These are phyloP conservation scores for Coix lacrymajobi DNA, from an alignment of 176 grass and related monocot species.

Conservation along the genomic window DNA sequence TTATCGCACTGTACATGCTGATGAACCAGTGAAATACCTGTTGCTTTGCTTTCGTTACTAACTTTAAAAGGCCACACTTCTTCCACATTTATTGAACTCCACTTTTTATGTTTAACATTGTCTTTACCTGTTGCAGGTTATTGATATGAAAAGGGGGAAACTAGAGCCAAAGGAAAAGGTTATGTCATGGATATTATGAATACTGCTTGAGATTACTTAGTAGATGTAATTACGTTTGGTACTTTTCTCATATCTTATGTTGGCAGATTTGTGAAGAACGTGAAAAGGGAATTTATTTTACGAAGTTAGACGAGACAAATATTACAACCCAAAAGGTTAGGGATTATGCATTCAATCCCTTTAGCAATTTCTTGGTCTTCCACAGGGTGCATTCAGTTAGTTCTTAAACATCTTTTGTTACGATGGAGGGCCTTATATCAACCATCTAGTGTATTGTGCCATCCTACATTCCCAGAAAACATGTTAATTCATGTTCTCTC, in stretches of 20 bases:
- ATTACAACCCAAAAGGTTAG: slow-evolving; percentile 26
- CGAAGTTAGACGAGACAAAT: slow-evolving; percentile 23
- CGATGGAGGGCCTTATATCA: background rate
- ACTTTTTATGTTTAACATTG: background rate
- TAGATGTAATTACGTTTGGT: slow-evolving; percentile 14
- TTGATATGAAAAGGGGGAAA: slow-evolving; percentile 42
- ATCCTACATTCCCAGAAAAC: background rate
- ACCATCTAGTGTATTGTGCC: slow-evolving; percentile 1
- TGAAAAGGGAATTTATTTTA: slow-evolving; percentile 31
- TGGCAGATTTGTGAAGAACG: slow-evolving; percentile 12
- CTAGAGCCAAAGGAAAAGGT: slow-evolving; percentile 44
- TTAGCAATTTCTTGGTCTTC: background rate
- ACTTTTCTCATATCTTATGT: slow-evolving; percentile 5
- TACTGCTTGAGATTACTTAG: background rate
- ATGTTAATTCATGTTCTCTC: background rate
- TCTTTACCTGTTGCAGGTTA: slow-evolving; percentile 27
- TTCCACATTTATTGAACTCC: background rate
- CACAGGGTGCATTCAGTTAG: background rate
- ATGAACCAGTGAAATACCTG: background rate
- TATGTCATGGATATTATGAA: background rate
- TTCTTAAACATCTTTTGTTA: slow-evolving; percentile 1
- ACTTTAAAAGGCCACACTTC: background rate
- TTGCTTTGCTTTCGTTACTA: background rate
- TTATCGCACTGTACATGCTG: background rate
- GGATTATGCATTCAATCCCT: background rate